Conservation (phyloP, 805 yeast genomes). For the Saccharomycopsis oosterbeekiorum region DNA sequence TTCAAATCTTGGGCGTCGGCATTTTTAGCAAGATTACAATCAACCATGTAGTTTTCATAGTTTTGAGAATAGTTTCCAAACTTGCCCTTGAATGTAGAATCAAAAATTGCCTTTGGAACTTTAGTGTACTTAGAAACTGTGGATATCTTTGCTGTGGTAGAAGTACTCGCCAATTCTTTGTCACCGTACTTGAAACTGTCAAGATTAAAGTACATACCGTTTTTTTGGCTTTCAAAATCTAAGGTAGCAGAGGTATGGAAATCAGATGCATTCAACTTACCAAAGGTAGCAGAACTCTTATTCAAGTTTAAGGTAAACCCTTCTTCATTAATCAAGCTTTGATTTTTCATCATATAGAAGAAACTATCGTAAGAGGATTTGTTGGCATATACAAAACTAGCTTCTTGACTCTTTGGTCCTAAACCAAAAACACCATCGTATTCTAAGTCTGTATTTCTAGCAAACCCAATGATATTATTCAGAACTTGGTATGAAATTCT, state of each 20-base stretch:
- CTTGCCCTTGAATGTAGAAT: background rate
- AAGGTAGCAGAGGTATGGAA: background rate
- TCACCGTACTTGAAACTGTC: background rate
- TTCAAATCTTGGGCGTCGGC: constrained; percentile 16
- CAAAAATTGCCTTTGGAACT: background rate
- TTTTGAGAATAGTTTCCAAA: background rate
- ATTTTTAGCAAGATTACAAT: background rate
- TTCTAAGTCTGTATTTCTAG: background rate
- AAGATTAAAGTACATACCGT: background rate
- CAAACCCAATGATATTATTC: background rate
- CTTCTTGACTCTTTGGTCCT: background rate
- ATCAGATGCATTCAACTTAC: background rate
- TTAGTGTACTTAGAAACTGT: background rate
- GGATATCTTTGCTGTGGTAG: background rate
- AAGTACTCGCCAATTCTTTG: background rate
- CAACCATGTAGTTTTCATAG: background rate
- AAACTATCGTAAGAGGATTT: background rate
- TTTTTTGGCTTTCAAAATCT: background rate
- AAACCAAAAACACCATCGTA: background rate
- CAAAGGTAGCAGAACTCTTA: background rate
- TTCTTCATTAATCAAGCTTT: background rate
- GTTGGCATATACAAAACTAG: background rate
- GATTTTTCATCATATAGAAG: background rate
- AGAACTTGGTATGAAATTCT: background rate
- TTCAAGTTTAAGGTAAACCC: background rate